Conservation (phyloP, 2,329 filamentous ascomycete species). For the Trichoderma brevicompactum region DNA sequence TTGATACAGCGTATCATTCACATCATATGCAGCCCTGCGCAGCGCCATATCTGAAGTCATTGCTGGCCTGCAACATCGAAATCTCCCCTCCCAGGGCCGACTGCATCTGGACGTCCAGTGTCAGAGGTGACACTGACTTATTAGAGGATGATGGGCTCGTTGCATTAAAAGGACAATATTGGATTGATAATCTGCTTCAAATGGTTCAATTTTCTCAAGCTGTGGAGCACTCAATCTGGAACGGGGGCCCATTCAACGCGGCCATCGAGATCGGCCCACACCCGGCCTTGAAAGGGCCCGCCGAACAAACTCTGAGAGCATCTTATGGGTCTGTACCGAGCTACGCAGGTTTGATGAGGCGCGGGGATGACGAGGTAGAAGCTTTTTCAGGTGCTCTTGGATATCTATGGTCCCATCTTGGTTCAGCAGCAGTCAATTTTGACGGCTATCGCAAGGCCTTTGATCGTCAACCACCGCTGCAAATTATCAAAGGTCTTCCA, state of each 20-base stretch:
- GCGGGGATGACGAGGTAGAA: not conserved
- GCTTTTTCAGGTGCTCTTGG: not conserved
- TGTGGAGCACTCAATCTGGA: constrained; percentile 29
- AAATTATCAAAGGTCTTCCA: not conserved
- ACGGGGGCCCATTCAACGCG: constrained; percentile 24
- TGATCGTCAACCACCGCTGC: not conserved
- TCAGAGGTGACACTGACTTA: not conserved
- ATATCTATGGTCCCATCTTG: not conserved
- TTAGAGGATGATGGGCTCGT: not conserved
- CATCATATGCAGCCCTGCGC: constrained; percentile 20
- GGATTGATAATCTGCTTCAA: constrained; percentile 25
- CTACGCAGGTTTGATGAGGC: not conserved
- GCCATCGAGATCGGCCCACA: not conserved
- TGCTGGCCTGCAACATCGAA: constrained; percentile 9
- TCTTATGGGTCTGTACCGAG: not conserved
- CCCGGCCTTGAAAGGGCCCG: not conserved
- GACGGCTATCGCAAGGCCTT: not conserved
- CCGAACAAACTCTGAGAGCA: not conserved
- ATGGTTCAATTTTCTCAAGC: constrained; percentile 37
- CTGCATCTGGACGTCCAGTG: constrained; percentile 27
- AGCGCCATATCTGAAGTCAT: not conserved
- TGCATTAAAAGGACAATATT: constrained; percentile 20
- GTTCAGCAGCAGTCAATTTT: not conserved
- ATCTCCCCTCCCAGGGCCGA: constrained; percentile 2
- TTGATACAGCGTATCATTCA: constrained; percentile 23